Percentiles rank a stretch among this genome's conserved stretches.
These are phyloP conservation scores for Neurospora africana DNA, from an alignment of 495 filamentous ascomycete genomes.

Conservation along the genomic window DNA sequence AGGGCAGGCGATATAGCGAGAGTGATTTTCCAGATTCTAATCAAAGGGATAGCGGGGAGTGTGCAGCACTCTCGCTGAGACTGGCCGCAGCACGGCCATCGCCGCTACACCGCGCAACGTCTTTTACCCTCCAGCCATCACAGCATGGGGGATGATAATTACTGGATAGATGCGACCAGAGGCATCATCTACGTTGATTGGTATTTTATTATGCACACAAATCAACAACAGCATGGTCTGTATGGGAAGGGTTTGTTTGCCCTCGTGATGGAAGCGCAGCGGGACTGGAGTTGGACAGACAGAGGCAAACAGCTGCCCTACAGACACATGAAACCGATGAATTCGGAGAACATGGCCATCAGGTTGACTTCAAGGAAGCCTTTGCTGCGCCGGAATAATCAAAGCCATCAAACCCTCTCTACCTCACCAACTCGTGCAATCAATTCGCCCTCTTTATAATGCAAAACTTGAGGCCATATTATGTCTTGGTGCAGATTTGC, in stretches of 20 bases:
- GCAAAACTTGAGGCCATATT: neutral
- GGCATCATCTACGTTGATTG: neutral
- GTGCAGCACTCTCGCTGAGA: neutral
- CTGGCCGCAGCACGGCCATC: neutral
- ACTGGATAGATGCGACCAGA: constrained; percentile 8
- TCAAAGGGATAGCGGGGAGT: neutral
- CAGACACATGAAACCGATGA: neutral
- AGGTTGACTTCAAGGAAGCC: neutral
- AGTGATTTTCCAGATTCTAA: constrained; percentile 5
- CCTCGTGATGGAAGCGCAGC: neutral
- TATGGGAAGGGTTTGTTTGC: neutral
- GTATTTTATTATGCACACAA: neutral
- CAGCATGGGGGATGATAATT: neutral
- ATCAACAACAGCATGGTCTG: neutral
- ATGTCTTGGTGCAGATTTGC: neutral
- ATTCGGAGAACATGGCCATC: neutral
- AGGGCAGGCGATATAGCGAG: neutral
- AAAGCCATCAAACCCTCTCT: neutral
- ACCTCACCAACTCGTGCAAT: neutral
- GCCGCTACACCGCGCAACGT: neutral
- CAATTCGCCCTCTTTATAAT: neutral
- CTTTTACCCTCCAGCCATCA: neutral
- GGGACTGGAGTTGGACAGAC: neutral
- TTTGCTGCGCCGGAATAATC: neutral
- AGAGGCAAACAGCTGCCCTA: neutral